phyloP scores from a whole-genome alignment of 345 rosid species.

The Hirschfeldia incana region DNA sequence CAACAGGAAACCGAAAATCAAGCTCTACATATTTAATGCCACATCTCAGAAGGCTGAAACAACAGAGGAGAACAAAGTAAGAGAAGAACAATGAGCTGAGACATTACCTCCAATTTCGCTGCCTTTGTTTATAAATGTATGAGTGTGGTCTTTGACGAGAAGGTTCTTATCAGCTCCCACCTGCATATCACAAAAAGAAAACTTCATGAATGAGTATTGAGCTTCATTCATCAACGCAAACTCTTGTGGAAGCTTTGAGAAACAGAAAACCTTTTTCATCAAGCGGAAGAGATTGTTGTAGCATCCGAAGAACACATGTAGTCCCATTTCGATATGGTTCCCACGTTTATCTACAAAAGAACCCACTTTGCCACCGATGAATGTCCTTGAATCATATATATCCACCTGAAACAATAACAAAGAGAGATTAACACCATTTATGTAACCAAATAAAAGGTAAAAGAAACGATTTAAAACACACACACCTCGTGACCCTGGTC shows the following conservation, averaged over 20 bases:
- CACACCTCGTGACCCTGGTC: slow-evolving; percentile 97
- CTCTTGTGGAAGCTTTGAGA: background rate
- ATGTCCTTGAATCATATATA: slow-evolving; percentile 84
- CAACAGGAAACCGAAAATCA: slow-evolving; percentile 87
- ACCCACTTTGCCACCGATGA: slow-evolving; percentile 99
- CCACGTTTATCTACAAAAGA: slow-evolving; percentile 90
- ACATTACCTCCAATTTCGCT: slow-evolving; percentile 79
- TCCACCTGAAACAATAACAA: slow-evolving; percentile 64
- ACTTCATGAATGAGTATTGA: background rate
- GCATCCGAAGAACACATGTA: slow-evolving; percentile 98
- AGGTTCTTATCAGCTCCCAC: slow-evolving; percentile 91
- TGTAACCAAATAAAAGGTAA: background rate
- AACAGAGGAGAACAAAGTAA: background rate
- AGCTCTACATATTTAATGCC: slow-evolving; percentile 62
- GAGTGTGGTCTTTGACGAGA: slow-evolving; percentile 95
- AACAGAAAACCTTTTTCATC: slow-evolving; percentile 79
- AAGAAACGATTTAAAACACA: background rate
- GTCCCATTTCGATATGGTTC: slow-evolving; percentile 97
- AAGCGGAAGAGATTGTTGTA: slow-evolving; percentile 94
- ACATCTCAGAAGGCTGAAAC: background rate
- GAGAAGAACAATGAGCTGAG: slow-evolving; percentile 4
- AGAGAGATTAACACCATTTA: too few relatives aligned
- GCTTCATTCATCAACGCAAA: slow-evolving; percentile 3
- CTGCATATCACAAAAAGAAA: slow-evolving; percentile 36
- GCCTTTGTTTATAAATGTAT: slow-evolving; percentile 92